Conservation (phyloP, 768 basidiomycete genomes). For the Obba rivulosa region DNA sequence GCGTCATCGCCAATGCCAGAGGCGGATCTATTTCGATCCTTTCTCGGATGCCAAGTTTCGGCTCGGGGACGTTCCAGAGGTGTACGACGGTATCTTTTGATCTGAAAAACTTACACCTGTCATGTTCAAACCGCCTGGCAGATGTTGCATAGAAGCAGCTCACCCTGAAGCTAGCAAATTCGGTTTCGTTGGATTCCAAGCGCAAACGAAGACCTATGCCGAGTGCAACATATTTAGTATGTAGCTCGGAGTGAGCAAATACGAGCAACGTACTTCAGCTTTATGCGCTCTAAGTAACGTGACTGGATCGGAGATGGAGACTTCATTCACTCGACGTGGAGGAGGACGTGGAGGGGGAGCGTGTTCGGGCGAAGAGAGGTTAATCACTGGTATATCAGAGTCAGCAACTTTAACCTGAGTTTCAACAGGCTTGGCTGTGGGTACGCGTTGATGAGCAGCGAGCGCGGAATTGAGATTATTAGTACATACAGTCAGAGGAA, state of each 20-base stretch:
- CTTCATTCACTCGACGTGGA: conserved; percentile 17
- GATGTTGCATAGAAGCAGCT: conserved; percentile 13
- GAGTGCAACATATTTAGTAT: not conserved
- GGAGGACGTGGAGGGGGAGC: not conserved
- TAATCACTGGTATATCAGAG: not conserved
- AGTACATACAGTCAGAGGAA: conserved; percentile 24
- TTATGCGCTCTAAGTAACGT: conserved; percentile 38
- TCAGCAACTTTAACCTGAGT: conserved; percentile 9
- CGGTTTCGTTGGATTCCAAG: conserved; percentile 64
- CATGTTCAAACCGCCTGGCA: not conserved
- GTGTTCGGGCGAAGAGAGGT: not conserved
- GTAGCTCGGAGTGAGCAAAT: not conserved
- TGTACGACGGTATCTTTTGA: conserved; percentile 75
- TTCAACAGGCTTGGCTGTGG: conserved; percentile 1
- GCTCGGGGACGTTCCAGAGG: conserved; percentile 58
- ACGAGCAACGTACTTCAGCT: conserved; percentile 13
- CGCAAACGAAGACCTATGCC: conserved; percentile 70
- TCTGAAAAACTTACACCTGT: conserved; percentile 20
- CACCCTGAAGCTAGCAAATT: conserved; percentile 73
- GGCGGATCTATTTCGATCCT: conserved; percentile 2
- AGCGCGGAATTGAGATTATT: not conserved
- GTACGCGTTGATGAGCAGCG: not conserved
- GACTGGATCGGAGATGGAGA: not conserved
- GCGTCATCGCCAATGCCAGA: conserved; percentile 43
- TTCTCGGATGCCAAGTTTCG: conserved; percentile 19